Base-by-base conservation (phyloP, 345 rosid genomes). In the Arabidopsis suecica region DNA sequence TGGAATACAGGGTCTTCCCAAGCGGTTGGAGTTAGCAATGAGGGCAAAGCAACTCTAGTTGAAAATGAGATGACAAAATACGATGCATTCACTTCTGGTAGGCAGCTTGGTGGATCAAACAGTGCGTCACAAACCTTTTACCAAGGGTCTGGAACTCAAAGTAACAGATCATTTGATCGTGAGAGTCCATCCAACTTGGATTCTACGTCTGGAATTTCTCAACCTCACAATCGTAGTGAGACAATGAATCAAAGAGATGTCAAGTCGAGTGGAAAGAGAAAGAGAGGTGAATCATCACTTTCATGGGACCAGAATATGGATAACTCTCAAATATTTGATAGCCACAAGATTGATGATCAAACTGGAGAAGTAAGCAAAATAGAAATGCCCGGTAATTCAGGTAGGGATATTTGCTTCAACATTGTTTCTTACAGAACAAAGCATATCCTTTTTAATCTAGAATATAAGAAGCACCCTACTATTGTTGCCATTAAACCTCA, bases 121-220 rank as follows among this genome's bases (percentile, higher is more conserved):
- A 76, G 72, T 62, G 78, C 80, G 10, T 87, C 86, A n/a, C 94
- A 88, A 79, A 84, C 85, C 67, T 84, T 83, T 82, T 88, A 87
- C 84, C 98, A 87, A 80, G 98, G 87, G 55, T 73, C 94, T 73
- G 90, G 79, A 81, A 63, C 82, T 73, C 89, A 81, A 36, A 89
- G 89, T 82, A 82, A 87, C 63, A 83, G 86, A 71, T 93, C 93
- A 47, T 87, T 86, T 72, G 97, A 95, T 79, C 96, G 88, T 53
- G 99, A 88, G 82, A 92, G 99, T 80, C 93, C 97, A 45, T 88
- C 99, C 58, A 92, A 90, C 88, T 82, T 90, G 83, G 99, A 90
- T 72, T 84, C 97, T 32, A 85, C 88, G 75, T 88, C 97, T 70
- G 91, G 93, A 71, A 86, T 84, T 71, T 86, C 93, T 7, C 97